Conservation (phyloP, 768 basidiomycete species). For the Leccinum boreale region DNA sequence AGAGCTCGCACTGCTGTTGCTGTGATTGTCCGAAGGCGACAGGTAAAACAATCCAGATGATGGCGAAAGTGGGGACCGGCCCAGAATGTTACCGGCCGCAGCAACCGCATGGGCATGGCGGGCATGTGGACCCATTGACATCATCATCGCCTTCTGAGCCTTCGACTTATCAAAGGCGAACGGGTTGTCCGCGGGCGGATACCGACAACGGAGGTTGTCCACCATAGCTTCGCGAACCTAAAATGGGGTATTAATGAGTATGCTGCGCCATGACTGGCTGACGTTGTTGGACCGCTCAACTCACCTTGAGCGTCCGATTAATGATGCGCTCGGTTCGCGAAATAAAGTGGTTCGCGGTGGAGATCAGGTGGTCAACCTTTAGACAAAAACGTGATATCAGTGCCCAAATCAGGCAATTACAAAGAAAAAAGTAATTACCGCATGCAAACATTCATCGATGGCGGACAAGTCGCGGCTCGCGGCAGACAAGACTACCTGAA, state of each 20-base stretch:
- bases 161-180: constrained; percentile 14
- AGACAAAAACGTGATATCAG: constrained; percentile 2
- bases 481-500: constrained; percentile 48
- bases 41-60: constrained; percentile 19
- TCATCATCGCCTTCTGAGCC: neutral
- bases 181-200: constrained; percentile 18
- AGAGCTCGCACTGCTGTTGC: constrained; percentile 11
- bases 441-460: constrained; percentile 51
- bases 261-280: neutral
- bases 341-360: constrained; percentile 52
- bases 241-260: constrained; percentile 2
- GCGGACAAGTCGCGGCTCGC: constrained; percentile 54
- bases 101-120: neutral
- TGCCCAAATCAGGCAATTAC: constrained; percentile 3
- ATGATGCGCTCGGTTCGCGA: constrained; percentile 56
- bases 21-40: constrained; percentile 14
- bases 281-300: constrained; percentile 10
- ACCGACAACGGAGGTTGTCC: constrained; percentile 37
- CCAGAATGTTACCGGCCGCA: neutral
- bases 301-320: constrained; percentile 53
- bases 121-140: neutral
- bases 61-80: constrained; percentile 1
- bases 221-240: constrained; percentile 53
- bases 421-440: constrained; percentile 39
- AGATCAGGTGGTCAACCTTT: constrained; percentile 57